phyloP scores from a whole-genome alignment of 2,329 filamentous ascomycete species.

The Aureobasidium sp. region DNA sequence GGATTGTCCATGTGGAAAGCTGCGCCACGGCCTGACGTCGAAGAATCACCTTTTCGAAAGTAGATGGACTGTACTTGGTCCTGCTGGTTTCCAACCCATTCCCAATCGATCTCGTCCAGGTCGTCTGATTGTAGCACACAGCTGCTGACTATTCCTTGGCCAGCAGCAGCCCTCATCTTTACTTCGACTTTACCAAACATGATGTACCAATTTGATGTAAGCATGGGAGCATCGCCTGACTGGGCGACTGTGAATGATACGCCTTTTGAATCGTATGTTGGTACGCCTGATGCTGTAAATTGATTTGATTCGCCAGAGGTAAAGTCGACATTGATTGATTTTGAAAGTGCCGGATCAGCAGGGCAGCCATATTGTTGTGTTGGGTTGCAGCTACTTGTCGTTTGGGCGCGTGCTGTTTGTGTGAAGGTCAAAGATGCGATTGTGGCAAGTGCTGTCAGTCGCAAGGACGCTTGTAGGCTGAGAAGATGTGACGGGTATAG shows the following conservation, averaged over 20 bases:
- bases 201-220: conserved; percentile 91
- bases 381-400: conserved; percentile 50
- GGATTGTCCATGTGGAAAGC: conserved; percentile 63
- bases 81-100: conserved; percentile 78
- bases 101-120: conserved; percentile 94
- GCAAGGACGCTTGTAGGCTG: conserved; percentile 18
- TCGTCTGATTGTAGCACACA: conserved; percentile 84
- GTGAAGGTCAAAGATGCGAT: conserved; percentile 31
- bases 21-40: conserved; percentile 76
- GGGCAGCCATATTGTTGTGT: conserved; percentile 54
- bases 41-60: conserved; percentile 86
- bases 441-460: conserved; percentile 32
- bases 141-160: conserved; percentile 86
- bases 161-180: conserved; percentile 76
- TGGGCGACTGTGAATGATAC: conserved; percentile 71
- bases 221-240: conserved; percentile 75
- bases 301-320: conserved; percentile 67
- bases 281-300: conserved; percentile 62
- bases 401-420: conserved; percentile 40
- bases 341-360: conserved; percentile 70
- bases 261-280: conserved; percentile 68
- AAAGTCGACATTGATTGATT: conserved; percentile 78
- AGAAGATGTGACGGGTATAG: not conserved
- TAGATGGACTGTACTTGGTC: conserved; percentile 90
- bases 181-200: conserved; percentile 95